phyloP scores from a whole-genome alignment of 306 rosid species.

The Acacia melanoxylon region DNA sequence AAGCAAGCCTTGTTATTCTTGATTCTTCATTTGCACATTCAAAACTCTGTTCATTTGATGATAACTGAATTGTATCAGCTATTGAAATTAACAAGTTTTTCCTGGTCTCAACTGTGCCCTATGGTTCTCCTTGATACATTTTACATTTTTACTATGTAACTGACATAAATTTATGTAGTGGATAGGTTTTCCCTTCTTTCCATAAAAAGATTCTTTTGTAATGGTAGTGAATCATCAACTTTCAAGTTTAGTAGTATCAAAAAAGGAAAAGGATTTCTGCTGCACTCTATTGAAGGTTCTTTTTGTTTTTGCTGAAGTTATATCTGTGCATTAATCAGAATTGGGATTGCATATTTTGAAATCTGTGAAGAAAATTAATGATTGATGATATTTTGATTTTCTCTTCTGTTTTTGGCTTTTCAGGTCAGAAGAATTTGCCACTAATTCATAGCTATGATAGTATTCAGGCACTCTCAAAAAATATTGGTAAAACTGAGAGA shows the following conservation, averaged over 20 bases:
- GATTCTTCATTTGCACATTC: not conserved
- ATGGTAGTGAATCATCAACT: not conserved
- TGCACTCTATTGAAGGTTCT: not conserved
- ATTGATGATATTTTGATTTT: conserved; percentile 18
- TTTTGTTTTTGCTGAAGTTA: not conserved
- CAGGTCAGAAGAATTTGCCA: conserved; percentile 87
- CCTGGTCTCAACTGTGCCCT: not conserved
- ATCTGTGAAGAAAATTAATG: conserved; percentile 2
- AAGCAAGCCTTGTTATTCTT: not conserved
- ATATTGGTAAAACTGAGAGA: conserved; percentile 68
- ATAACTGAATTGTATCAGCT: not conserved
- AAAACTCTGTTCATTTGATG: not conserved
- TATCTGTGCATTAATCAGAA: not conserved
- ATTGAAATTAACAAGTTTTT: not conserved
- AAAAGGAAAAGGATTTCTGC: not conserved
- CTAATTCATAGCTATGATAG: conserved; percentile 88
- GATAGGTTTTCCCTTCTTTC: not conserved
- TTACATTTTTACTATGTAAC: not conserved
- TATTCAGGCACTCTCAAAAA: conserved; percentile 70
- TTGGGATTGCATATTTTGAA: conserved; percentile 18
- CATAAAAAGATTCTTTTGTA: not conserved
- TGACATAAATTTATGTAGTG: not conserved
- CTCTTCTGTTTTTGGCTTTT: conserved; percentile 25
- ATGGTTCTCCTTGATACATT: not conserved
- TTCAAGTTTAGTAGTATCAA: not conserved